A percentile compares a stretch with the other conserved stretches of the same genome.
Evolutionary conservation across 176 grass and related monocot genomes (phyloP).

Genomic region (Dactylis glomerata): DNA sequence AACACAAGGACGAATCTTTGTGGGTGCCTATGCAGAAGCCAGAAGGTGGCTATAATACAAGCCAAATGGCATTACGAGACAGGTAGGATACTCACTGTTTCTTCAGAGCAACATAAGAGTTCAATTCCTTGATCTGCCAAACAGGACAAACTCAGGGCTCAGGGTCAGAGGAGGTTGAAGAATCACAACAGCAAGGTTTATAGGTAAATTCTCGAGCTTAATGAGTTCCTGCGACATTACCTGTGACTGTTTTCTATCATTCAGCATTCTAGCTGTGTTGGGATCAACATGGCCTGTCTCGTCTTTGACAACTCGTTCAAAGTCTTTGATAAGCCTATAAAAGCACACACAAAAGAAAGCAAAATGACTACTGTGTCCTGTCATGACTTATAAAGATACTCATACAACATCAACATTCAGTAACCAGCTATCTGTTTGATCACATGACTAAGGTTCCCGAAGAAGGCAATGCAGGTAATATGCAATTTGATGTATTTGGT

Average conservation of each 20-base stretch:
- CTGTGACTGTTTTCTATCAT: slow-evolving; percentile 86
- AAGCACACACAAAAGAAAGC: not conserved
- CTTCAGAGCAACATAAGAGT: slow-evolving; percentile 96
- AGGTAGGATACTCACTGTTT: slow-evolving; percentile 79
- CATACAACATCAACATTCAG: not conserved
- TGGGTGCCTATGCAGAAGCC: not conserved
- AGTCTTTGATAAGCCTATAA: slow-evolving; percentile 92
- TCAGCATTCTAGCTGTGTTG: slow-evolving; percentile 53
- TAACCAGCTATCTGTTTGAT: not conserved
- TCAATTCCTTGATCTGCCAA: slow-evolving; percentile 97
- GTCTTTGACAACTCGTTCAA: slow-evolving; percentile 73
- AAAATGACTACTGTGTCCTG: not conserved
- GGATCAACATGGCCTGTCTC: slow-evolving; percentile 49
- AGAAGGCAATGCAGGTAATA: not conserved
- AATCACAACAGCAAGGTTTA: not conserved
- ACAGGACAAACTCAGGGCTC: slow-evolving; percentile 25
- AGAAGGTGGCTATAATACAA: not conserved
- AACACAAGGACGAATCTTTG: not conserved
- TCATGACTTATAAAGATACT: not conserved
- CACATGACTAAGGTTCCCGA: not conserved
- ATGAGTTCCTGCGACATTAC: slow-evolving; percentile 33
- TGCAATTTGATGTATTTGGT: not conserved
- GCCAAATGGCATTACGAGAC: not conserved
- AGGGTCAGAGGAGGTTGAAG: slow-evolving; percentile 10
- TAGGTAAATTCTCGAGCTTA: not conserved